Evolutionary conservation across 1,139 yeast species (phyloP).

Genomic region (Yamadazyma taylorii): DNA sequence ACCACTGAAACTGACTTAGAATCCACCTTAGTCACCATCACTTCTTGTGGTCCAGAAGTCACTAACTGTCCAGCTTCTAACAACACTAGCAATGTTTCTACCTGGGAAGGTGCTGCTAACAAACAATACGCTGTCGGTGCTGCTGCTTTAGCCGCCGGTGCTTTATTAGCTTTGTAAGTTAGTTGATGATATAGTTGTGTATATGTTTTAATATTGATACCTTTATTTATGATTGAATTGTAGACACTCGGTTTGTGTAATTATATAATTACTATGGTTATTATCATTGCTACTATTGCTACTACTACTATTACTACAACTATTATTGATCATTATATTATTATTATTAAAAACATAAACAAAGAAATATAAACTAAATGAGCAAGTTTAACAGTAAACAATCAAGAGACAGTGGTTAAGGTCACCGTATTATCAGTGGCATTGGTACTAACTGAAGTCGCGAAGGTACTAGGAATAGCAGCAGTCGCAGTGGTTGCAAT

Average conservation of each 20-base stretch:
- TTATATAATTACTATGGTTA: too few relatives aligned
- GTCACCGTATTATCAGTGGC: too few relatives aligned
- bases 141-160: conserved; percentile 51
- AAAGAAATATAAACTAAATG: too few relatives aligned
- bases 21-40: conserved; percentile 39
- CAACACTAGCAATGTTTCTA: conserved; percentile 35
- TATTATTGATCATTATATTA: too few relatives aligned
- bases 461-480: too few relatives aligned
- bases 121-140: conserved; percentile 42
- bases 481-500: too few relatives aligned
- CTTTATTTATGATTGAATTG: conserved; percentile 7
- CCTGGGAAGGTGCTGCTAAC: conserved; percentile 34
- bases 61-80: conserved; percentile 47
- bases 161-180: conserved; percentile 49
- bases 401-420: too few relatives aligned
- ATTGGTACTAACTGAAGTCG: too few relatives aligned
- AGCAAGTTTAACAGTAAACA: too few relatives aligned
- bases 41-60: conserved; percentile 39
- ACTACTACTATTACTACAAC: too few relatives aligned
- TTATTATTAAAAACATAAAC: too few relatives aligned
- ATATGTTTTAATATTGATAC: conserved; percentile 19
- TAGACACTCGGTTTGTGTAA: conserved; percentile 1
- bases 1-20: conserved; percentile 29
- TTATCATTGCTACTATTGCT: too few relatives aligned
- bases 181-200: conserved; percentile 6